Evolutionary conservation across 2,329 filamentous ascomycete species (phyloP), one percentile per base, ranked within the genome.

Genomic region (Microsporum canis): DNA sequence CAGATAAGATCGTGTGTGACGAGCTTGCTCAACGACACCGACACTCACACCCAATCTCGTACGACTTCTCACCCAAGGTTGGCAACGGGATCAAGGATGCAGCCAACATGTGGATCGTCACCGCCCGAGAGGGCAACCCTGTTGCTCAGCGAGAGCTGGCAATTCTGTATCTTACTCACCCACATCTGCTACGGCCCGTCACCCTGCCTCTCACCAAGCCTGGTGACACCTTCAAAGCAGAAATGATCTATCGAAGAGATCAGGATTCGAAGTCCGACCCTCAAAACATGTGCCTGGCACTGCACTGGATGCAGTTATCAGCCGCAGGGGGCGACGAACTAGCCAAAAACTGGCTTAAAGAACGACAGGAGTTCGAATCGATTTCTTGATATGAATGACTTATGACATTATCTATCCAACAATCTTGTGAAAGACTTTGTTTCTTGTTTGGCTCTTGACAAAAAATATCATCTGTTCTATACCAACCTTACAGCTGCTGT

Each of bases 261-360:
- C 78, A 82, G 59, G 83, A 87, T 68, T 79, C 81, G 14, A 80
- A 89, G 66, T 91, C 86, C 63, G 90, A 96, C 71, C 89, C 89
- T 1, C 87, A 87, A 60, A 85, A 91, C 47, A 94, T 97, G 88
- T 96, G 91, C 69, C 84, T 96, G 61, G 92, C 92, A 7, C 86
- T 95, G 74, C 92, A 97, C 78, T 97, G 92, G 91, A 96, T 97
- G 91, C 89, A 92, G 76, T 80, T 89, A 66, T 91, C 89, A 41
- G 88, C 89, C 67, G 82, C 83, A 60, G 91, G 91, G n/a, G 91
- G 91, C 0, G 92, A 97, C 71, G 83, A 88, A 69, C 78, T 95
- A 66, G 92, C 92, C 23, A 86, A 84, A 71, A 88, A 87, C 71
- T 91, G 92, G 75, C 77, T 96, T 72, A 82, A 86, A 65, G 89